Conservation (phyloP, 352 stramenopile genomes). For the Discostella stelligera region DNA sequence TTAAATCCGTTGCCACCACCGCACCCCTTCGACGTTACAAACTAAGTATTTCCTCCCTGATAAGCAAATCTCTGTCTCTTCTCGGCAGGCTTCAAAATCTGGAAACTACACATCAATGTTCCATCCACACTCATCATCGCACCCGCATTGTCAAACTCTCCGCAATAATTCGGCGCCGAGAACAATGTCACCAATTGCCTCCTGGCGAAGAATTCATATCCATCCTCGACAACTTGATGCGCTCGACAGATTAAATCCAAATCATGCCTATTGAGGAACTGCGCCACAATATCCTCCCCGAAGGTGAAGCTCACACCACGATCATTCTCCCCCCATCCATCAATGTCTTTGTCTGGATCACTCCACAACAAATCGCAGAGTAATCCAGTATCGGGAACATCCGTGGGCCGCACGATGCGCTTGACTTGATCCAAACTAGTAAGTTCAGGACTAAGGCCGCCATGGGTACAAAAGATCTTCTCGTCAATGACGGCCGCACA, state of each 20-base stretch:
- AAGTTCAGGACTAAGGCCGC: conserved; percentile 91
- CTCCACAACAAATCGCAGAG: conserved; percentile 98
- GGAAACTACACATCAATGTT: conserved; percentile 93
- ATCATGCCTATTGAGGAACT: conserved; percentile 97
- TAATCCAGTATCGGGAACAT: conserved; percentile 89
- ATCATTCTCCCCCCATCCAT: conserved; percentile 97
- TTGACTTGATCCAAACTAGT: conserved; percentile 93
- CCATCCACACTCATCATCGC: conserved; percentile 94
- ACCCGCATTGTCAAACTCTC: conserved; percentile 99
- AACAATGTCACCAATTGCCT: conserved; percentile 99
- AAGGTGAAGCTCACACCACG: conserved; percentile 98
- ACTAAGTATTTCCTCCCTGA: conserved; percentile 57
- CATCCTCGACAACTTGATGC: conserved; percentile 97
- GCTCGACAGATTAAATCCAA: conserved; percentile 96
- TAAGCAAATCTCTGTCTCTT: conserved; percentile 85
- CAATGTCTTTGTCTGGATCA: conserved; percentile 98
- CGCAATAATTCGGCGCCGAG: conserved; percentile 99
- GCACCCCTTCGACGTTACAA: background rate
- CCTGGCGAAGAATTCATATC: conserved; percentile 99
- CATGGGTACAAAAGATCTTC: conserved; percentile 99
- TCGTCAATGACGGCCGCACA: conserved; percentile 98
- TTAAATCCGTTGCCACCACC: background rate
- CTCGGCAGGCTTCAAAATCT: conserved; percentile 88
- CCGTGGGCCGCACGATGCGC: conserved; percentile 88
- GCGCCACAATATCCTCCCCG: conserved; percentile 95